Percentiles rank a stretch among this genome's conserved stretches.
Conservation (phyloP, 208 protist genomes). For the Phytomonas serpens region DNA sequence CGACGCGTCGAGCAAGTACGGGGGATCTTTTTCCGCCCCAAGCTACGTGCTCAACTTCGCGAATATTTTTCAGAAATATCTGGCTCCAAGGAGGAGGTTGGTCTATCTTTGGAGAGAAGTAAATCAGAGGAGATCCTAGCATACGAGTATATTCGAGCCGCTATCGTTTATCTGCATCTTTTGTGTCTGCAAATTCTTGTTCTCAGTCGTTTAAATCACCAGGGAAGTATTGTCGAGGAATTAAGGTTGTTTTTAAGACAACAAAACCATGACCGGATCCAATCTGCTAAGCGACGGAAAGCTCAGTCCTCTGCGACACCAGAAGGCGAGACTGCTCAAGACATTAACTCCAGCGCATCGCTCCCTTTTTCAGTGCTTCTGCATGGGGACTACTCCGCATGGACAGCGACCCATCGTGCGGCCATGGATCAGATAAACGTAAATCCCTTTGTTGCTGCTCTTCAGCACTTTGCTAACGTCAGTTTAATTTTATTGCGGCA, state of each 20-base stretch:
- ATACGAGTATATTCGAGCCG: slow-evolving; percentile 50
- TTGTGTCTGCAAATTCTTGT: slow-evolving; percentile 30
- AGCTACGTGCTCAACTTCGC: not conserved
- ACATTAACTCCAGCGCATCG: not conserved
- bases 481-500: slow-evolving; percentile 29
- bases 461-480: slow-evolving; percentile 73
- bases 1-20: not conserved
- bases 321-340: not conserved
- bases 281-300: not conserved
- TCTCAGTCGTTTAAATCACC: slow-evolving; percentile 14
- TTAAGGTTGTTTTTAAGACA: not conserved
- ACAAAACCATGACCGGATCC: not conserved
- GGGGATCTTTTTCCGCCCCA: not conserved
- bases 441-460: slow-evolving; percentile 45
- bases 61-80: not conserved
- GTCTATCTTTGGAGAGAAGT: not conserved
- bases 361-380: not conserved
- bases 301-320: not conserved
- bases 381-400: not conserved
- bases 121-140: slow-evolving; percentile 27
- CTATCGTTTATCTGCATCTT: slow-evolving; percentile 56
- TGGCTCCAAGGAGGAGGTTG: not conserved
- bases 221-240: not conserved
- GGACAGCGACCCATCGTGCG: slow-evolving; percentile 15
- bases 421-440: slow-evolving; percentile 29